Evolutionary conservation across 2,329 filamentous ascomycete species (phyloP), one percentile per base, ranked within the genome.

Genomic region (Venturia carpophila): DNA sequence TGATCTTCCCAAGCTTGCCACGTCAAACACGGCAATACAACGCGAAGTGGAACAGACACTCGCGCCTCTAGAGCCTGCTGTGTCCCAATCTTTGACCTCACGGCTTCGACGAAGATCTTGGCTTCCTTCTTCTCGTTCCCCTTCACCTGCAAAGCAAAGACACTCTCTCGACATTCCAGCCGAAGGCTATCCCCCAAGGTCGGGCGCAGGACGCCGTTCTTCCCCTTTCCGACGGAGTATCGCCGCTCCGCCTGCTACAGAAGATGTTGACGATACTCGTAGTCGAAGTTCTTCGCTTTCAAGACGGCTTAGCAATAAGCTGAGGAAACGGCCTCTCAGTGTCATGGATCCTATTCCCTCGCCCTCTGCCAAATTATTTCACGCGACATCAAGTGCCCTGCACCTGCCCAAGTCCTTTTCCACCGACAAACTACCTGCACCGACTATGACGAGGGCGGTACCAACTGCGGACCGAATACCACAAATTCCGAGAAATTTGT

Each of bases 331-430:
- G 30, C 58, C 55, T 30, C n/a, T 45, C n/a, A 66, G 60, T 34
- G 61, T 56, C 24, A 34, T 24, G 15, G 64, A 66, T 30, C 5
- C 41, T 30, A 7, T 17, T 41, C 10, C 42, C 15, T 37, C 64
- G 34, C 34, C 27, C 19, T 47, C 55, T 17, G n/a, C 37, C 17
- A 43, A 58, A 17, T n/a, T 30, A 15, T 15, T 58, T 15, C 15
- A 37, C 47, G 47, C 49, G 39, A 17, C 60, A 69, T 68, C 64
- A n/a, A n/a, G 30, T n/a, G 47, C 15, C 62, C 64, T 30, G 55
- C 71, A 62, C 69, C 67, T 80, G 17, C 78, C 78, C 21, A 79
- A 79, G 65, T 81, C 79, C 0, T 81, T 81, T 69, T 81, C 79
- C 10, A 80, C 78, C 1, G 79, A 81, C 63, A 73, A 75, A 62